phyloP scores from a whole-genome alignment of 129 eudicot genomes.

The Tanacetum coccineum region DNA sequence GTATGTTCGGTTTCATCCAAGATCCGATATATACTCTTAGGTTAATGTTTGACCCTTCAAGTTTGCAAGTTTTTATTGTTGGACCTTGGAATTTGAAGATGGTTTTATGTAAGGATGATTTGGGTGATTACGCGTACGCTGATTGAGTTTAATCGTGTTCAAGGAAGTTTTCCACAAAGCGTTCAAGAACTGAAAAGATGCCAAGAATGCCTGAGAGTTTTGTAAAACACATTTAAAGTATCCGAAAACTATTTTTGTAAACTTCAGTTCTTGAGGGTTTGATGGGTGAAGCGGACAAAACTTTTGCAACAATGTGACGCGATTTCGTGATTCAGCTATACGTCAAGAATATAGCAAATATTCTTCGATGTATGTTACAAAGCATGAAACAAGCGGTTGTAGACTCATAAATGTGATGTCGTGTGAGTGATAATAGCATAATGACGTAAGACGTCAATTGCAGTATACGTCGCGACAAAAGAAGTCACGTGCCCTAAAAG shows the following conservation, averaged over 20 bases:
- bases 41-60: conserved; percentile 11
- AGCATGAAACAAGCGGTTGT: no score
- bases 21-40: conserved; percentile 23
- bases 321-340: background rate
- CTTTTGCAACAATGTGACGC: background rate
- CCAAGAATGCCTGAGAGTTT: no score
- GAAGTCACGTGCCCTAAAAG: no score
- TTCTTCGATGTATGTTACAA: no score
- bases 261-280: background rate
- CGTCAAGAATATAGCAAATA: background rate
- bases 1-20: conserved; percentile 21
- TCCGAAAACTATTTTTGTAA: background rate
- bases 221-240: background rate
- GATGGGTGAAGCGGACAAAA: conserved; percentile 3
- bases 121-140: background rate
- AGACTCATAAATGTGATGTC: no score
- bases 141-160: background rate
- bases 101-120: background rate
- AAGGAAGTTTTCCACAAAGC: no score
- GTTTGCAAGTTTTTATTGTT: background rate
- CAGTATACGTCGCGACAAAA: no score
- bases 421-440: no score
- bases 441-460: no score
- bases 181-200: no score
- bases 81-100: conserved; percentile 3